Base-by-base conservation (phyloP, 164 flowering plant species). In the Aristolochia californica region DNA sequence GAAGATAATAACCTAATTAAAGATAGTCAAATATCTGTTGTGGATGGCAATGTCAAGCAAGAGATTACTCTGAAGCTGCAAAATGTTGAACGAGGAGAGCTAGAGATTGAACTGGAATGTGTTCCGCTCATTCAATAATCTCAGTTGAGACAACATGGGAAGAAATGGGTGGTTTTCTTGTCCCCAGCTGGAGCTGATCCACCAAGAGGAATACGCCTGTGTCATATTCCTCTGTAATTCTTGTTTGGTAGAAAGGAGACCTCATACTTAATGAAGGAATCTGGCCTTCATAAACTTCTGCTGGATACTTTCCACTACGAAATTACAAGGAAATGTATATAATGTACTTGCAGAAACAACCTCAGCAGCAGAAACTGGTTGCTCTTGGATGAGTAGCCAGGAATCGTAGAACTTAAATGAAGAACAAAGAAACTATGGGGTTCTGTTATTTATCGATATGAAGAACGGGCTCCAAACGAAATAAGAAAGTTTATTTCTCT, bases 51-150 rank as follows among this genome's bases (percentile, higher is more conserved):
- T 55, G 73, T 73, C 27, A 69, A 50, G 66, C 76, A 73, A 58
- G 70, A 66, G 11, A 66, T 73, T 44, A 56, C 62, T 16, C 62
- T 73, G 13, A 64, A 60, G 63, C 76, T 91, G 63, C 88, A 88
- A 68, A 80, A 83, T 45, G 98, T 91, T 0, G 98, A 91, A 70
- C 76, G 85, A 18, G 98, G 98, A 60, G 77, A 76, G 44, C 43
- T 73, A 18, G 68, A 69, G 24, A 73, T 69, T 55, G 76, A 73
- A 51, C 71, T 73, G 8, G 73, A 73, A 60, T 73, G 76, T 55
- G 61, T 73, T 53, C 76, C 73, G 50, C 76, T 69, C 44, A 69
- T 68, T 51, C 76, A 73, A 61, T 73, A 59, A 43, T 28, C 18
- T 13, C 10, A 44, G 25, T 38, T 22, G 22, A 20, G 34, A 27